Conservation (phyloP, 108 stramenopile species). For the Fistulifera solaris region DNA sequence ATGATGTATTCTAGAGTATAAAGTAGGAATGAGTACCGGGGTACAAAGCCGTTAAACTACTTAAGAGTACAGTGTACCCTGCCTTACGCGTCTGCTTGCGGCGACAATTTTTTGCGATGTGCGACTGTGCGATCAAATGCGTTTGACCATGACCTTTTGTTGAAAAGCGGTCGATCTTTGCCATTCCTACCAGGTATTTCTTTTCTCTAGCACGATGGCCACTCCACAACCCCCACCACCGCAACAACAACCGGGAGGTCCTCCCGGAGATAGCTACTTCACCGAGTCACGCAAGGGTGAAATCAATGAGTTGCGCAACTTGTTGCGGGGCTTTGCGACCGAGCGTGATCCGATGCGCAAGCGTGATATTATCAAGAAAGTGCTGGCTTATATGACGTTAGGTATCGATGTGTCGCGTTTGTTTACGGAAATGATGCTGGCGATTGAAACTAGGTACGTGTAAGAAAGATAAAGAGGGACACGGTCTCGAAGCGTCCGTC, state of each 20-base stretch:
- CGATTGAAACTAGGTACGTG: constrained; percentile 3
- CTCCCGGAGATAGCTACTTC: constrained; percentile 83
- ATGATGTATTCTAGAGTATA: no score
- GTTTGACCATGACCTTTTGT: no score
- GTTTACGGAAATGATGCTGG: constrained; percentile 95
- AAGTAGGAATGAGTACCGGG: no score
- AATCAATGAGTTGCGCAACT: constrained; percentile 87
- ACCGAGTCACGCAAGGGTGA: constrained; percentile 92
- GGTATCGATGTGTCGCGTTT: constrained; percentile 99
- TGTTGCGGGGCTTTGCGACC: constrained; percentile 84
- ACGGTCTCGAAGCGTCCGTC: not conserved
- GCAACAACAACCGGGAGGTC: constrained; percentile 4
- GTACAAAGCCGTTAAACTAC: no score
- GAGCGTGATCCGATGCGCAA: constrained; percentile 90
- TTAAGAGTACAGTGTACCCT: no score
- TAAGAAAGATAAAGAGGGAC: not conserved
- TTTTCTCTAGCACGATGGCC: no score
- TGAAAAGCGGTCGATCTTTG: no score
- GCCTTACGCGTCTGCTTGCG: no score
- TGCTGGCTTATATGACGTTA: constrained; percentile 99
- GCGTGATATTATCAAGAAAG: constrained; percentile 99
- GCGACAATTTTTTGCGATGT: no score
- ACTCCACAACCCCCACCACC: not conserved
- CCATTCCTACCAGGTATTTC: no score
- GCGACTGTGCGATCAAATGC: no score